phyloP scores from a whole-genome alignment of 2,329 filamentous ascomycete genomes.

The Ophidiomyces ophidiicola region DNA sequence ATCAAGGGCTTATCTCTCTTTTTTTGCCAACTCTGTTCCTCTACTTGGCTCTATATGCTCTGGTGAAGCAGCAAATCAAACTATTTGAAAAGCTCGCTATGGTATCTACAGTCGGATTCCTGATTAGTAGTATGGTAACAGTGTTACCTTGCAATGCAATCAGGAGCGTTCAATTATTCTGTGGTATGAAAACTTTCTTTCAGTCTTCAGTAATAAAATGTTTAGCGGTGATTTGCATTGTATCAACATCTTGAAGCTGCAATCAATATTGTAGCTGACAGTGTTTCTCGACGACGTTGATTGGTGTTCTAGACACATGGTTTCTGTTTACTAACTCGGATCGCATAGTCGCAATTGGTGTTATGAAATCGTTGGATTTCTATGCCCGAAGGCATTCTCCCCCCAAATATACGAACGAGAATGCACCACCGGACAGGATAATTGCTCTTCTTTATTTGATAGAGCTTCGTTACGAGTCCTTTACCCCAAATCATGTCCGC shows the following conservation, averaged over 20 bases:
- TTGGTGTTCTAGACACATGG: no score
- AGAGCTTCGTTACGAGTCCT: conserved; percentile 35
- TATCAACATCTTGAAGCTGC: not conserved
- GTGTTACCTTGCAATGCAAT: conserved; percentile 24
- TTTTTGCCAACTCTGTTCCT: conserved; percentile 14
- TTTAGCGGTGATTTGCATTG: no score
- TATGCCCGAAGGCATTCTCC: conserved; percentile 26
- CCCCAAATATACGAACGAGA: conserved; percentile 24
- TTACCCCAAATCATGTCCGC: conserved; percentile 31
- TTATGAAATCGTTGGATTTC: conserved; percentile 34
- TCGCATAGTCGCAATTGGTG: conserved; percentile 26
- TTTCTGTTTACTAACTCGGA: no score
- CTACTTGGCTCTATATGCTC: conserved; percentile 15
- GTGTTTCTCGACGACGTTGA: not conserved
- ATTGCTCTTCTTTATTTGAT: conserved; percentile 28
- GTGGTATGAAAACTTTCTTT: conserved; percentile 19
- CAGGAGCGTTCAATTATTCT: conserved; percentile 26
- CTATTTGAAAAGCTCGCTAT: conserved; percentile 11
- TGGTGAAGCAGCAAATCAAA: conserved; percentile 12
- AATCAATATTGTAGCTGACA: no score
- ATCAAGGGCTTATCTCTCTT: conserved; percentile 12
- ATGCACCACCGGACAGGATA: conserved; percentile 20
- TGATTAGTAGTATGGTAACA: conserved; percentile 17
- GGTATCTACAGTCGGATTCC: conserved; percentile 12
- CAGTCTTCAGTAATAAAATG: not conserved